Percentiles rank a stretch among this genome's conserved stretches.
Evolutionary conservation across 345 rosid species (phyloP).

Genomic region (Mangifera indica): DNA sequence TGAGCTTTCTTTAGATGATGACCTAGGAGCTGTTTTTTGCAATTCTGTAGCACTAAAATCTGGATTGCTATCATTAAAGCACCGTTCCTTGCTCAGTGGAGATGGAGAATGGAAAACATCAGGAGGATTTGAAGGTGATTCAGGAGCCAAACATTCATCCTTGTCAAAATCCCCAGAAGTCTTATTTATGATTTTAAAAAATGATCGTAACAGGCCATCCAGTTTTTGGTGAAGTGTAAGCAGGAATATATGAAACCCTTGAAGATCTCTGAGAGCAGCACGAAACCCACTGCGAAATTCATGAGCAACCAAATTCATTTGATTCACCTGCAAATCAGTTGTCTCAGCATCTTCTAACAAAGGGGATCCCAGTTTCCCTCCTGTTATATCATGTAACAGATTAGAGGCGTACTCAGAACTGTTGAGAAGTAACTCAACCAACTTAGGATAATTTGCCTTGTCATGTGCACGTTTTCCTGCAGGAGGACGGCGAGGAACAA

Average conservation of each 20-base stretch:
- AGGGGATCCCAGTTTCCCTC: constrained; percentile 69
- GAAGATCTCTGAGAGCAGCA: constrained; percentile 86
- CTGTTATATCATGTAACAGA: constrained; percentile 77
- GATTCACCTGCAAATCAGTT: constrained; percentile 29
- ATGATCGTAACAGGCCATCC: constrained; percentile 67
- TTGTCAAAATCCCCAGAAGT: constrained; percentile 67
- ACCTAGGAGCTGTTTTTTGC: constrained; percentile 52
- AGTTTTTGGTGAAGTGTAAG: constrained; percentile 91
- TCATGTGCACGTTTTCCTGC: constrained; percentile 95
- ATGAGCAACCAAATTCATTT: constrained; percentile 48
- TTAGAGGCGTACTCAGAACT: constrained; percentile 62
- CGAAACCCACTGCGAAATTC: constrained; percentile 86
- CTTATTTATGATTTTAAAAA: constrained; percentile 65
- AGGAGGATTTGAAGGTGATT: constrained; percentile 48
- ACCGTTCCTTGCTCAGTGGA: constrained; percentile 58
- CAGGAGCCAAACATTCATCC: constrained; percentile 64
- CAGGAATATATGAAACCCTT: constrained; percentile 87
- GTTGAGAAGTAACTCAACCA: constrained; percentile 91
- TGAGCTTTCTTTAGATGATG: constrained; percentile 60
- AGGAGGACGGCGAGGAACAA: constrained; percentile 97
- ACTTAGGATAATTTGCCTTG: constrained; percentile 80
- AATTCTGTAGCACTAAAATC: constrained; percentile 66
- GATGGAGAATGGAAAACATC: constrained; percentile 46
- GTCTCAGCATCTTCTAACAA: constrained; percentile 38
- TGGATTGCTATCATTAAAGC: constrained; percentile 44